A percentile compares a stretch with the other conserved stretches of the same genome.
Conservation (phyloP, 495 filamentous ascomycete genomes). For the Aspergillus cristatus region DNA sequence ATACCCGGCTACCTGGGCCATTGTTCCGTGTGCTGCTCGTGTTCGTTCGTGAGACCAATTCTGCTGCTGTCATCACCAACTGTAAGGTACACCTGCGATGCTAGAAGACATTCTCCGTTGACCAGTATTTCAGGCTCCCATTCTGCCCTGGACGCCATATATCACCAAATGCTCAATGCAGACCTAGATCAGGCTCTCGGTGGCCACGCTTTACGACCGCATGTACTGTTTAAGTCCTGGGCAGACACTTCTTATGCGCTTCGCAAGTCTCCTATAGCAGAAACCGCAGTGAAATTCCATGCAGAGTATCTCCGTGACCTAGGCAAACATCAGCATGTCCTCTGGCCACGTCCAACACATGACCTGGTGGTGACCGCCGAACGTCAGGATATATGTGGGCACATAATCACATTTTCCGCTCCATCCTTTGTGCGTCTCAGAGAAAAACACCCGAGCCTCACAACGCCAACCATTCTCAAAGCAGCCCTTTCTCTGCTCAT, state of each 20-base stretch:
- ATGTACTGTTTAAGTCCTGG: conserved; percentile 1
- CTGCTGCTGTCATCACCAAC: not conserved
- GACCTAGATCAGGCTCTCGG: conserved; percentile 2
- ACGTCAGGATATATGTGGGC: not conserved
- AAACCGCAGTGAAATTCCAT: not conserved
- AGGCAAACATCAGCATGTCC: conserved; percentile 1
- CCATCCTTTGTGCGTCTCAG: not conserved
- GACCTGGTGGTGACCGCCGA: not conserved
- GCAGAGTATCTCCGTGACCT: not conserved
- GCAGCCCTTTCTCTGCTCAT: conserved; percentile 1
- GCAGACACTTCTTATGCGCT: conserved; percentile 1
- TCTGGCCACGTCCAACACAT: conserved; percentile 3
- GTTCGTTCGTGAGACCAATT: not conserved
- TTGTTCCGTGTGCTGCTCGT: not conserved
- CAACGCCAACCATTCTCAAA: not conserved
- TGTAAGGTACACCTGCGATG: not conserved
- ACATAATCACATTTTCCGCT: conserved; percentile 1
- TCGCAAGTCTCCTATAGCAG: not conserved
- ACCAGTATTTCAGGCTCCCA: not conserved
- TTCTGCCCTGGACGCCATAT: not conserved
- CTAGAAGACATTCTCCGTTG: not conserved
- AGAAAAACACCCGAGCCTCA: not conserved
- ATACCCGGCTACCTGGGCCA: not conserved
- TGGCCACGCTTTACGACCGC: not conserved
- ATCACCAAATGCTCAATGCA: not conserved